phyloP scores from a whole-genome alignment of 331 rosid species.

The Quercus lobata region DNA sequence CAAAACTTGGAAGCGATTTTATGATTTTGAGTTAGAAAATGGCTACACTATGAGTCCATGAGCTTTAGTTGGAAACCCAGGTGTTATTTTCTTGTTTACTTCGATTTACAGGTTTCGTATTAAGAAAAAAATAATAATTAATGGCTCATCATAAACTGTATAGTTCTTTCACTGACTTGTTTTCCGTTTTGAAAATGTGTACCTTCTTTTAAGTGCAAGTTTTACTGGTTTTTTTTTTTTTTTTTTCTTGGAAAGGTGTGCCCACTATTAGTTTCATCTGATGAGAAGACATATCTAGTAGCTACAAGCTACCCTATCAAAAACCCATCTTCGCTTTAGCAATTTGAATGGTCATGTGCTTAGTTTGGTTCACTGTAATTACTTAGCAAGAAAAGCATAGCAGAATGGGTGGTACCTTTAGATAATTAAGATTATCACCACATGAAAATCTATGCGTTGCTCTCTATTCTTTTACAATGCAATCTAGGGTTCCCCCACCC shows the following conservation, averaged over 20 bases:
- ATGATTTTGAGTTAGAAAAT: conserved; percentile 19
- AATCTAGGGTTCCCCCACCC: conserved; percentile 30
- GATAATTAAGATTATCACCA: not conserved
- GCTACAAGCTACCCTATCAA: conserved; percentile 25
- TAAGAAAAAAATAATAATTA: not conserved
- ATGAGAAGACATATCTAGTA: conserved; percentile 30
- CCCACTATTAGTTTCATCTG: conserved; percentile 16
- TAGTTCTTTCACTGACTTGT: conserved; percentile 19
- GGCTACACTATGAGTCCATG: conserved; percentile 17
- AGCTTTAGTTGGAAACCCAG: not conserved
- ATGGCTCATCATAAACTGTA: conserved; percentile 23
- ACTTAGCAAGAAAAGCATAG: conserved; percentile 29
- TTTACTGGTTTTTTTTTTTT: conserved; percentile 14
- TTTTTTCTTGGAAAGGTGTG: conserved; percentile 18
- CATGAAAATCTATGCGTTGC: not conserved
- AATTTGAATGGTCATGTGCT: conserved; percentile 25
- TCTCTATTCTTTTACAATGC: not conserved
- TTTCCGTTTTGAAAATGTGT: conserved; percentile 39
- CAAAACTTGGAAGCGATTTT: conserved; percentile 4
- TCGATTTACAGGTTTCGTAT: conserved; percentile 12
- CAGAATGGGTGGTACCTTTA: conserved; percentile 23
- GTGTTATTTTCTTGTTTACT: not conserved
- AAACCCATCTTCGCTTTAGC: conserved; percentile 15
- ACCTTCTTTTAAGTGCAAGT: conserved; percentile 46
- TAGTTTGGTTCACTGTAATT: conserved; percentile 16